Base-by-base conservation (phyloP, 2,329 filamentous ascomycete genomes). In the Sclerotinia borealis region DNA sequence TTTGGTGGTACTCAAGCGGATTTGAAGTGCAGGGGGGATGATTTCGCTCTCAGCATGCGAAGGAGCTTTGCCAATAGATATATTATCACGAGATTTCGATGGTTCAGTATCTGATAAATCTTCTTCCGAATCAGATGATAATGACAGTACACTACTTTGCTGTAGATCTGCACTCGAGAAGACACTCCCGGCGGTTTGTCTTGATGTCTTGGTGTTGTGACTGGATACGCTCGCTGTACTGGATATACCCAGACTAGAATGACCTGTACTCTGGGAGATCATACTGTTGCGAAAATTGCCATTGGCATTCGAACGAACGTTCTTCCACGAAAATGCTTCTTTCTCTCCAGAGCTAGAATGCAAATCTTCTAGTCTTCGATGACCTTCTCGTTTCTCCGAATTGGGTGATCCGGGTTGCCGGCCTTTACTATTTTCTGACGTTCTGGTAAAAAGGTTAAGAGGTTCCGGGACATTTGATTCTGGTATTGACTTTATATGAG, bases 81-180 rank as follows among this genome's bases (percentile, higher is more conserved):
- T 37, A 1, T 47, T 61, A 47, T 61, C 49, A n/a, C 47, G 58
- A 39, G 68, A 56, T 47, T 52, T 65, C 4, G 63, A 47, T 31
- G 63, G 61, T 31, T 70, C 67, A 1, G 31, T 31, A 39, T 69
- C 71, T 15, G 63, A 68, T 43, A 61, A 45, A 11, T 71, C 70
- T 10, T 63, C 68, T 52, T 74, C 72, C 17, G 71, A 72, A 59
- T 72, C 72, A 31, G 72, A 74, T 10, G 72, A 74, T 25, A 74
- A 64, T 31, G 72, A 74, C 25, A 75, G 56, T 11, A 75, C 70
- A 48, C 73, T 75, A 29, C 70, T 71, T 27, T 72, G 63, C 50
- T 71, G 68, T 19, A 74, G 63, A 54, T 74, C 68, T 29, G 70
- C 67, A 63, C 65, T 68, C 1, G 72, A 73, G 25, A 73, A 66